These are phyloP conservation scores for Plasmodium blacklocki DNA, from an alignment of 169 alveolate species.

Conservation along the genomic window DNA sequence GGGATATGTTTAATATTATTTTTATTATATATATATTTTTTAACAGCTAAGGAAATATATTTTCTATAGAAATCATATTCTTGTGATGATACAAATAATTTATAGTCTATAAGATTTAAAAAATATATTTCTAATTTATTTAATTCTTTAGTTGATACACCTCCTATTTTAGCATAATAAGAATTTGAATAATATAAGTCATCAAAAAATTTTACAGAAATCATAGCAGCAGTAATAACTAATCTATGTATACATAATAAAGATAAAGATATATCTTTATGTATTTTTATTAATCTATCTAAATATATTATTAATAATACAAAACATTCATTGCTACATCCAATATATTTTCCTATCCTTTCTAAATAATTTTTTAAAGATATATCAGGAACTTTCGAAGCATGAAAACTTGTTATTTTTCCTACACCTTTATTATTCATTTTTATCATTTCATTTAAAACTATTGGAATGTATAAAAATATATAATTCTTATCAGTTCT, in stretches of 20 bases:
- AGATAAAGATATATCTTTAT: slow-evolving; percentile 84
- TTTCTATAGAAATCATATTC: slow-evolving; percentile 90
- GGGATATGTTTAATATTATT: not conserved
- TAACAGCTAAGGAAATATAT: slow-evolving; percentile 83
- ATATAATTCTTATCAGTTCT: slow-evolving; percentile 40
- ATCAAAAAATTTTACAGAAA: slow-evolving; percentile 94
- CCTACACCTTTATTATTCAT: slow-evolving; percentile 53
- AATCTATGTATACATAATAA: slow-evolving; percentile 90
- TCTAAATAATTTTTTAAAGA: slow-evolving; percentile 87
- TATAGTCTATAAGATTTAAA: slow-evolving; percentile 88
- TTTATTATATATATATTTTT: slow-evolving; percentile 25
- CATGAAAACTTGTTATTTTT: slow-evolving; percentile 89
- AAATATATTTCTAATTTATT: slow-evolving; percentile 92
- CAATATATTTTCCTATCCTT: slow-evolving; percentile 90
- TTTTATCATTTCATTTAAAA: slow-evolving; percentile 34
- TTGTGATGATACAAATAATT: slow-evolving; percentile 89
- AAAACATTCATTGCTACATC: slow-evolving; percentile 91
- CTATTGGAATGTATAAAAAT: slow-evolving; percentile 34
- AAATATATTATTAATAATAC: slow-evolving; percentile 89
- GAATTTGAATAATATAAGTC: slow-evolving; percentile 92
- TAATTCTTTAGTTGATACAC: slow-evolving; percentile 92
- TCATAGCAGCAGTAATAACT: slow-evolving; percentile 91
- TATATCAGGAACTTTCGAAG: slow-evolving; percentile 90
- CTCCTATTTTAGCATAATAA: slow-evolving; percentile 94
- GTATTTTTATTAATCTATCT: slow-evolving; percentile 85